These are phyloP conservation scores for Sarocladiaceae sp. DNA, from an alignment of 2,329 filamentous ascomycete species.

Conservation along the genomic window DNA sequence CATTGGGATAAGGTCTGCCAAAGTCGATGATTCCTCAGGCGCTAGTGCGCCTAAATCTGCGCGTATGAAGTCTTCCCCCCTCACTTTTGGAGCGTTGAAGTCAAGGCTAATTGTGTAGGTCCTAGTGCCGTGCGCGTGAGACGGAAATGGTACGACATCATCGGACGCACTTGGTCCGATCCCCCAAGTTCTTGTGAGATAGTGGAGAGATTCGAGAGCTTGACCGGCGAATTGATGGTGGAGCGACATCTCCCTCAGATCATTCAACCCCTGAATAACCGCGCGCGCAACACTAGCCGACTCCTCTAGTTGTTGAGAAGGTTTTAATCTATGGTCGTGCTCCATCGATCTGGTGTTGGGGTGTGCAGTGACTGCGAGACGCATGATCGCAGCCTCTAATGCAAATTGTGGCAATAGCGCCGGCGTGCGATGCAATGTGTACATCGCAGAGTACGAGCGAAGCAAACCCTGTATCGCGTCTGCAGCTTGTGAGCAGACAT, in stretches of 20 bases:
- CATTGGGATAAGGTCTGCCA: no score
- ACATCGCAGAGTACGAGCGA: conserved; percentile 51
- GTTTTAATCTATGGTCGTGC: not conserved
- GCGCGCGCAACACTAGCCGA: conserved; percentile 33
- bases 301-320: conserved; percentile 20
- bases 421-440: conserved; percentile 51
- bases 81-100: conserved; percentile 48
- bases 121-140: conserved; percentile 35
- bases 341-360: conserved; percentile 23
- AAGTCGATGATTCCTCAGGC: no score
- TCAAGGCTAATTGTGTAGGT: conserved; percentile 48
- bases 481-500: conserved; percentile 58
- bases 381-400: conserved; percentile 55
- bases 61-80: conserved; percentile 42
- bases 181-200: conserved; percentile 52
- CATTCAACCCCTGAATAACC: conserved; percentile 48
- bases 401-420: conserved; percentile 58
- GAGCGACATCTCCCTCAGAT: conserved; percentile 54
- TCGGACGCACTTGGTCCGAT: conserved; percentile 41
- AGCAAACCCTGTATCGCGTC: conserved; percentile 52
- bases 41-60: no score
- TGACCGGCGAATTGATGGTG: conserved; percentile 57
- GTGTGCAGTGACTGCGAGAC: no score
- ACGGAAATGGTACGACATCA: conserved; percentile 21
- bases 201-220: conserved; percentile 52